Evolutionary conservation across 768 basidiomycete species (phyloP).

Genomic region (Hericium rajendrae): DNA sequence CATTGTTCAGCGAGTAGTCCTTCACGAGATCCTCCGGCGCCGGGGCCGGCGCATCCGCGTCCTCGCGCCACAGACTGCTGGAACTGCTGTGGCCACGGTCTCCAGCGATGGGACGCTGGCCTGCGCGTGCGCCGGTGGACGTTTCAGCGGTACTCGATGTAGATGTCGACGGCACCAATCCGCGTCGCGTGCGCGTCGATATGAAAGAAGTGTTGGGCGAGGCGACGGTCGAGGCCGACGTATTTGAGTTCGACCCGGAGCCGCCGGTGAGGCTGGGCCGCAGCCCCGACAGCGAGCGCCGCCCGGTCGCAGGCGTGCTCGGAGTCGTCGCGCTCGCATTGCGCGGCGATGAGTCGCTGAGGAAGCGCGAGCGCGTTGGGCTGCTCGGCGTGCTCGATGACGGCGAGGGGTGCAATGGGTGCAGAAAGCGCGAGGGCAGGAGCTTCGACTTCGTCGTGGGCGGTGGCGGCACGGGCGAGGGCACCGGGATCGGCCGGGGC

Average conservation of each 20-base stretch:
- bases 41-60: slow-evolving; percentile 28
- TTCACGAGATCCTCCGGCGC: slow-evolving; percentile 46
- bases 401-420: neutral
- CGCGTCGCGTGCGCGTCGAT: neutral
- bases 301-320: neutral
- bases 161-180: neutral
- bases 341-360: neutral
- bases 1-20: slow-evolving; percentile 76
- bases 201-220: neutral
- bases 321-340: too few species aligned
- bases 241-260: neutral
- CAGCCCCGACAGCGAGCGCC: slow-evolving; percentile 8
- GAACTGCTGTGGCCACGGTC: neutral
- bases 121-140: neutral
- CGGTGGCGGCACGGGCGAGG: neutral
- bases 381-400: neutral
- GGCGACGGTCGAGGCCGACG: neutral
- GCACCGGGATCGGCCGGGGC: neutral
- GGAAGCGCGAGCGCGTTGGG: neutral
- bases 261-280: slow-evolving; percentile 5
- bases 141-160: neutral
- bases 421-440: neutral
- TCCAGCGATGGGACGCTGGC: neutral
- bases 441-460: neutral
- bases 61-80: slow-evolving; percentile 7